Evolutionary conservation across 164 flowering plant species (phyloP).

Genomic region (Platanus orientalis): DNA sequence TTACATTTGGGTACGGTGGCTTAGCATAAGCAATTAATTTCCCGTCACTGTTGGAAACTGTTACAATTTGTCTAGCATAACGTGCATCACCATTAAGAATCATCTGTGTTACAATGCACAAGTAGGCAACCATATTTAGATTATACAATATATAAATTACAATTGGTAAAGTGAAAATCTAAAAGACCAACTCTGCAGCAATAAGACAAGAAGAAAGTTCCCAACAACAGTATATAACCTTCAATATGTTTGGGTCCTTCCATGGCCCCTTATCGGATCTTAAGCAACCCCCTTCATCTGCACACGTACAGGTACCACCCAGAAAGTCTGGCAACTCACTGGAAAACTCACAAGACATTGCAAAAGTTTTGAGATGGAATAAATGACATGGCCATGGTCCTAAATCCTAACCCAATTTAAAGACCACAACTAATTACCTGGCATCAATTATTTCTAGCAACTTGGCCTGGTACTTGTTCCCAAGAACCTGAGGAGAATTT

Average conservation of each 20-base stretch:
- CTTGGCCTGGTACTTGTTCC: slow-evolving; percentile 75
- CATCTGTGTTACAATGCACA: slow-evolving; percentile 19
- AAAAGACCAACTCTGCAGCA: too few species aligned
- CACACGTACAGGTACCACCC: slow-evolving; percentile 24
- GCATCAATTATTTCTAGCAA: slow-evolving; percentile 82
- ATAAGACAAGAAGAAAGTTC: neutral
- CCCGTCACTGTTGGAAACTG: slow-evolving; percentile 67
- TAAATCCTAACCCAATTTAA: neutral
- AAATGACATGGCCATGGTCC: neutral
- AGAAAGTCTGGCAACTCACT: slow-evolving; percentile 49
- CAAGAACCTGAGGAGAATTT: slow-evolving; percentile 55
- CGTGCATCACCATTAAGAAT: slow-evolving; percentile 46
- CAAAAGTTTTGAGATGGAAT: neutral
- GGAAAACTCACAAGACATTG: slow-evolving; percentile 11
- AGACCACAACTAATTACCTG: slow-evolving; percentile 38
- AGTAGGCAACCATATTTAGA: neutral
- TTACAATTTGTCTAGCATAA: slow-evolving; percentile 57
- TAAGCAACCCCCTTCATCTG: slow-evolving; percentile 21
- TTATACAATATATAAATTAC: neutral
- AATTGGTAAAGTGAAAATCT: slow-evolving; percentile 1
- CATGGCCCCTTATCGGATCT: slow-evolving; percentile 23
- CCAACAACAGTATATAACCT: neutral
- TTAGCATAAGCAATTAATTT: slow-evolving; percentile 63
- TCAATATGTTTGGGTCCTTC: slow-evolving; percentile 18
- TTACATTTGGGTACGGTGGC: slow-evolving; percentile 54